Percentiles rank a stretch among this genome's conserved stretches.
These are phyloP conservation scores for Decorospora gaudefroyi DNA, from an alignment of 2,329 filamentous ascomycete genomes.

Conservation along the genomic window DNA sequence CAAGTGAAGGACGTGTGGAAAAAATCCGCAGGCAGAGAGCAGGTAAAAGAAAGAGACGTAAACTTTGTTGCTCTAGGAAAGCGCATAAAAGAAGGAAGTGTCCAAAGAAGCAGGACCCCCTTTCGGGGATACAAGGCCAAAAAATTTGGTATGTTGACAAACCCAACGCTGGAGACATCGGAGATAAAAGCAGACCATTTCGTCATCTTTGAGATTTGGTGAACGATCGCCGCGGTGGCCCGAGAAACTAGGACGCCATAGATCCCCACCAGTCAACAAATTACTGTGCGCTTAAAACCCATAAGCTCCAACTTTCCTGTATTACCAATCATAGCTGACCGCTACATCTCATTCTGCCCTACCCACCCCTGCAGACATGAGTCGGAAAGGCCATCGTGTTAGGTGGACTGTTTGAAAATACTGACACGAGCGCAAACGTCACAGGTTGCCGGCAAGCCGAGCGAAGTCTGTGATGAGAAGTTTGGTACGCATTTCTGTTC, in stretches of 20 bases:
- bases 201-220: slow-evolving; percentile 21
- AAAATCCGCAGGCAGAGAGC: background rate
- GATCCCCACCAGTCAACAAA: slow-evolving; percentile 1
- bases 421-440: slow-evolving; percentile 4
- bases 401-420: background rate
- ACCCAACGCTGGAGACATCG: slow-evolving; percentile 18
- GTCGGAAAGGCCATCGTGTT: slow-evolving; percentile 3
- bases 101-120: background rate
- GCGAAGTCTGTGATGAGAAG: slow-evolving; percentile 1
- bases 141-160: slow-evolving; percentile 12
- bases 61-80: too few species aligned
- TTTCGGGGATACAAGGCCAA: slow-evolving; percentile 6
- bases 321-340: slow-evolving; percentile 9
- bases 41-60: too few species aligned
- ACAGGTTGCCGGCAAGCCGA: background rate
- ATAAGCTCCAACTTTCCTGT: background rate
- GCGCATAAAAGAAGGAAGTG: slow-evolving; percentile 3
- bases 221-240: slow-evolving; percentile 8
- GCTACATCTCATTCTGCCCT: slow-evolving; percentile 1
- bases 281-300: background rate
- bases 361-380: slow-evolving; percentile 4
- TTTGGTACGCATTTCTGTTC: too few species aligned
- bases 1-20: background rate
- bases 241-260: slow-evolving; percentile 11
- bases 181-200: slow-evolving; percentile 18